A percentile compares a stretch with the other conserved stretches of the same genome.
phyloP scores from a whole-genome alignment of 2,329 filamentous ascomycete genomes.

The Westerdykella sp. region DNA sequence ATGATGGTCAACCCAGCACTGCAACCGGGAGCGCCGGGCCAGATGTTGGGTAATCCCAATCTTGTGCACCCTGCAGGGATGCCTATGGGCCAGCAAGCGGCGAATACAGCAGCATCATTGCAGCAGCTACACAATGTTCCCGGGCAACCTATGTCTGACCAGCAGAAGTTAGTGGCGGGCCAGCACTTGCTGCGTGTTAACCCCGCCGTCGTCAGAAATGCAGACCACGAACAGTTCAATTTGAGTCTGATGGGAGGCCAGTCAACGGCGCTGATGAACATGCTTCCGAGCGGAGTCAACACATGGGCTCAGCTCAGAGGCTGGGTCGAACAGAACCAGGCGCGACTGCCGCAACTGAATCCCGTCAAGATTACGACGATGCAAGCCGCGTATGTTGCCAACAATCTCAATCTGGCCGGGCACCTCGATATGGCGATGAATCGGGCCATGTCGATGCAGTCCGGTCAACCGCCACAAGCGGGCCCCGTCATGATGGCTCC shows the following conservation, averaged over 20 bases:
- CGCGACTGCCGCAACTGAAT: slow-evolving; percentile 14
- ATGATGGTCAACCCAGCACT: slow-evolving; percentile 26
- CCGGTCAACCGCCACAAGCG: neutral
- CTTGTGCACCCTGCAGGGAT: slow-evolving; percentile 21
- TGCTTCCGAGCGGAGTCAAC: slow-evolving; percentile 46
- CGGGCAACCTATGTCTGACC: slow-evolving; percentile 15
- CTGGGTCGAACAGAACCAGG: slow-evolving; percentile 45
- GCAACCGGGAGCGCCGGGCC: slow-evolving; percentile 3
- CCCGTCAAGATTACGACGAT: neutral
- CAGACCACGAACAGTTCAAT: slow-evolving; percentile 28
- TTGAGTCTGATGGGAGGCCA: slow-evolving; percentile 7
- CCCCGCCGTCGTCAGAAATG: slow-evolving; percentile 30
- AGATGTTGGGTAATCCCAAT: slow-evolving; percentile 24
- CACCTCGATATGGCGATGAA: too few species aligned
- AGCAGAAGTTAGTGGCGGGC: slow-evolving; percentile 15
- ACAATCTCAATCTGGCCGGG: too few species aligned
- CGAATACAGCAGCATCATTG: slow-evolving; percentile 13
- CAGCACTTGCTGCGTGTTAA: slow-evolving; percentile 25
- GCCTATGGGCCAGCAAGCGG: slow-evolving; percentile 23
- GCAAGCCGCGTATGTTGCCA: too few species aligned
- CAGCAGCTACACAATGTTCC: slow-evolving; percentile 21
- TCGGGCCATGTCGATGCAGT: too few species aligned
- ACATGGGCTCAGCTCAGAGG: slow-evolving; percentile 54
- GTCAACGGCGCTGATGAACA: slow-evolving; percentile 10
- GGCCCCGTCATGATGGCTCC: slow-evolving; percentile 27